Evolutionary conservation across 345 rosid species (phyloP), one percentile per base, ranked within the genome.

Genomic region (Eutrema yunnanense): DNA sequence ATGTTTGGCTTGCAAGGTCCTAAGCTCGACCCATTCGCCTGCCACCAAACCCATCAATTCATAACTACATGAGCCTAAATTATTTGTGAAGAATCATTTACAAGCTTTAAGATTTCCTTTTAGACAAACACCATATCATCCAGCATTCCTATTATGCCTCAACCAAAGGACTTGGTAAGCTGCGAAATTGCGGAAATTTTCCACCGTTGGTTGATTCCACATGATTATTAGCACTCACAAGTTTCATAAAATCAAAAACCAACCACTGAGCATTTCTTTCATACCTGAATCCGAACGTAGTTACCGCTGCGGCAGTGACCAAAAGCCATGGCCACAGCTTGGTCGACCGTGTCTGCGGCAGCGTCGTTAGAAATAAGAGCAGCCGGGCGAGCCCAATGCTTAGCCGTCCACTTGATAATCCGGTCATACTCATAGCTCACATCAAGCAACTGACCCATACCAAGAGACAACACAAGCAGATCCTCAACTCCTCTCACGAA

Each of bases 401-500:
- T 91, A 69, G 83, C 86, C 75, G 66, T 82, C 98, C 98, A 93
- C 27, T 79, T 79, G 79, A 84, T 85, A 37, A 90, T 86, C 82
- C 78, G 84, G 32, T 93, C 96, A 36, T 82, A 90, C 30, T 87
- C 88, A 51, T 86, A 88, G 73, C 80, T 89, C 6, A 80, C 84
- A 59, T 91, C 92, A 19, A 86, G 83, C 36, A 87, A 82, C 85
- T 91, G 97, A 29, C 97, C 98, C 4, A 88, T 83, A 30, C 96
- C 98, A 4, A 94, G 60, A 9, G 96, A 89, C 44, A 94, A 73
- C 26, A 94, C 97, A 73, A 94, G 68, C 77, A 94, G 82, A 84
- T 94, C 98, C 84, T 91, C 98, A 26, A 89, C 95, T 1, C 98
- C 98, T 62, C 96, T 82, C 66, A 94, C 98, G 67, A 91, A 91